Conservation (phyloP, 495 filamentous ascomycete genomes). For the Annulohypoxylon moriforme region DNA sequence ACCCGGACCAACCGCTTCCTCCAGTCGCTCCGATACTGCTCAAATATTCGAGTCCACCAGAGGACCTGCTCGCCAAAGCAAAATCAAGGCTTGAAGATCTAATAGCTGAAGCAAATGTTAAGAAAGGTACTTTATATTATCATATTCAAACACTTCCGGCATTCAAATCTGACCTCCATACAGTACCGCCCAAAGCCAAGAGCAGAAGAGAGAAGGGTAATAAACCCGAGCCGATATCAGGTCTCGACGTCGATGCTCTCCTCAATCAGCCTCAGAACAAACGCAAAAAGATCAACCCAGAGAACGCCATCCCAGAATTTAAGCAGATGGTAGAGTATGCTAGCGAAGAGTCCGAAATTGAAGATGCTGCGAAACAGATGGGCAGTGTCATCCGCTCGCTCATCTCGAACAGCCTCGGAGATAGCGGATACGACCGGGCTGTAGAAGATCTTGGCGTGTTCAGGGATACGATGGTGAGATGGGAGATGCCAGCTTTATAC, state of each 20-base stretch:
- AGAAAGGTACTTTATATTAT: slow-evolving; percentile 71
- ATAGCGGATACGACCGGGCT: slow-evolving; percentile 77
- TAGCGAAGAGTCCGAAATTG: slow-evolving; percentile 69
- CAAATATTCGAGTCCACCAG: slow-evolving; percentile 79
- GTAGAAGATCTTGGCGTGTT: slow-evolving; percentile 81
- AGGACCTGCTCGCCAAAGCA: slow-evolving; percentile 68
- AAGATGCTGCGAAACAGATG: slow-evolving; percentile 81
- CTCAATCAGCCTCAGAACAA: slow-evolving; percentile 64
- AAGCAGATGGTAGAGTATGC: slow-evolving; percentile 78
- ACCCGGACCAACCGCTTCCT: slow-evolving; percentile 75
- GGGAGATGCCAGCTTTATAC: slow-evolving; percentile 80
- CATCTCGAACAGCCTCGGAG: slow-evolving; percentile 77
- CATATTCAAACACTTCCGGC: background rate
- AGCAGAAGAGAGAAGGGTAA: slow-evolving; percentile 76
- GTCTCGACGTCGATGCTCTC: slow-evolving; percentile 85
- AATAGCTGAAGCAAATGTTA: slow-evolving; percentile 78
- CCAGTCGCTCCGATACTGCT: slow-evolving; percentile 74
- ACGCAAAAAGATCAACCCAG: slow-evolving; percentile 71
- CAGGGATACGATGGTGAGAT: slow-evolving; percentile 77
- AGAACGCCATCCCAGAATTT: slow-evolving; percentile 93
- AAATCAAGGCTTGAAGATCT: slow-evolving; percentile 71
- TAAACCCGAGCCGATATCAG: slow-evolving; percentile 85
- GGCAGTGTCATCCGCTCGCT: slow-evolving; percentile 72
- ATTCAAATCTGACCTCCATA: slow-evolving; percentile 43
- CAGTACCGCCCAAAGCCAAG: slow-evolving; percentile 86